These are phyloP conservation scores for Setaria italica DNA, from an alignment of 202 grass and related monocot species.

Conservation along the genomic window DNA sequence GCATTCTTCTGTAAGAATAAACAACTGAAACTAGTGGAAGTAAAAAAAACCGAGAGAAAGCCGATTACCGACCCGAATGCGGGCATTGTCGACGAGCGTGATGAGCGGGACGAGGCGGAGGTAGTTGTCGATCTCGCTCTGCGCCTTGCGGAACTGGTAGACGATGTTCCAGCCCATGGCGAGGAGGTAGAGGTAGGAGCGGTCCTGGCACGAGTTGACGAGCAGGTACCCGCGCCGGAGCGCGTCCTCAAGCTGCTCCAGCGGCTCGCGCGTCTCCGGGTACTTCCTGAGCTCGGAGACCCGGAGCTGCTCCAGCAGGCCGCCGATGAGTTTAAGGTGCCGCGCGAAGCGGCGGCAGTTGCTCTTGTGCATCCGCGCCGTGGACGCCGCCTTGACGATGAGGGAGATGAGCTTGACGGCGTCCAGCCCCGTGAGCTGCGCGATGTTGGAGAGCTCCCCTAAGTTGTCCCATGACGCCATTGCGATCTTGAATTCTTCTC, in stretches of 20 bases:
- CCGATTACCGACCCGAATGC: constrained; percentile 64
- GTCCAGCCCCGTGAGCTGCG: constrained; percentile 80
- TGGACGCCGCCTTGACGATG: constrained; percentile 70
- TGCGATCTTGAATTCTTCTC: not conserved
- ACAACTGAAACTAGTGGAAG: constrained; percentile 9
- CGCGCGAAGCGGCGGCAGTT: constrained; percentile 84
- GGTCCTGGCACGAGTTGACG: constrained; percentile 74
- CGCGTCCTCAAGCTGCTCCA: constrained; percentile 90
- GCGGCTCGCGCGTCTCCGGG: constrained; percentile 87
- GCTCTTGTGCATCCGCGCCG: constrained; percentile 82
- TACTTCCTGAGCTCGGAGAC: constrained; percentile 83
- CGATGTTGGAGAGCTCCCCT: constrained; percentile 63
- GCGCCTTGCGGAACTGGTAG: constrained; percentile 82
- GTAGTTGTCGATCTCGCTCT: constrained; percentile 94
- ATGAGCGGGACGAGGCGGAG: constrained; percentile 93
- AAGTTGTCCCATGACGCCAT: constrained; percentile 68
- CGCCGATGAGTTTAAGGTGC: constrained; percentile 80
- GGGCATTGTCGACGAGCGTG: constrained; percentile 82
- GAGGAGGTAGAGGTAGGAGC: constrained; percentile 85
- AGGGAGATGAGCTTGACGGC: constrained; percentile 68
- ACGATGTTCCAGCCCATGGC: constrained; percentile 96
- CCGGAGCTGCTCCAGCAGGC: constrained; percentile 73
- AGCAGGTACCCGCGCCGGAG: constrained; percentile 66
- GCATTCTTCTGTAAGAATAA: constrained; percentile 13
- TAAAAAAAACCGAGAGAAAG: not conserved